Evolutionary conservation across 83 land plant species (phyloP).

Genomic region (Picea abies): DNA sequence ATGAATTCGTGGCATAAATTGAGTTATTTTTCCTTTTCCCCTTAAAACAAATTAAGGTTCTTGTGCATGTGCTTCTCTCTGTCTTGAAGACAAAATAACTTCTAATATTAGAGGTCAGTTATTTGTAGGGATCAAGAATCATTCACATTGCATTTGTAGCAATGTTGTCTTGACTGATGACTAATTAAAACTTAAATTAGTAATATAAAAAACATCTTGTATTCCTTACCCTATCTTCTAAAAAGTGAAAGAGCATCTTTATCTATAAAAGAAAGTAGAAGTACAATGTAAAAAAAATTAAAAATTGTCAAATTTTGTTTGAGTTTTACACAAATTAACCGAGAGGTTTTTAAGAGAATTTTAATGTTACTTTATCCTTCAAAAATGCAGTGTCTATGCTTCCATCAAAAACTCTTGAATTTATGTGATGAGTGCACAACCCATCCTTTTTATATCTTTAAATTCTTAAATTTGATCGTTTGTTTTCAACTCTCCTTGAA

Average conservation of each 20-base stretch:
- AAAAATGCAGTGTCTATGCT: not conserved
- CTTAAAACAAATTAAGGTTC: not conserved
- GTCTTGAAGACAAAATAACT: not conserved
- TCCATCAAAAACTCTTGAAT: not conserved
- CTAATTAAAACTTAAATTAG: not conserved
- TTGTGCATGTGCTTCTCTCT: not conserved
- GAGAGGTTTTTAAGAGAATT: conserved; percentile 1
- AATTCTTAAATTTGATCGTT: not conserved
- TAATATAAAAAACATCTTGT: not conserved
- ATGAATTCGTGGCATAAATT: not conserved
- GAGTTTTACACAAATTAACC: not conserved
- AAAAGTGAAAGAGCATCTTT: not conserved
- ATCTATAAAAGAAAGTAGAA: not conserved
- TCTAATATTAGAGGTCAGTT: not conserved
- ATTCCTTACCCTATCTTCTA: not conserved
- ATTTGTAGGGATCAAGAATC: not conserved
- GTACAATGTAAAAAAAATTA: not conserved
- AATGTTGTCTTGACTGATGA: not conserved
- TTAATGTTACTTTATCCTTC: not conserved
- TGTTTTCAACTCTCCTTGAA: conserved; percentile 2
- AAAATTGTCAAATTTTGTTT: not conserved
- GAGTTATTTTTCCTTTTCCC: not conserved
- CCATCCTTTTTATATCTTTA: not conserved
- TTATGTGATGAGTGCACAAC: not conserved
- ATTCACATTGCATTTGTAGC: conserved; percentile 2